These are phyloP conservation scores for Cryptococcus hybrid DNA, from an alignment of 1,284 basidiomycete genomes.

Conservation along the genomic window DNA sequence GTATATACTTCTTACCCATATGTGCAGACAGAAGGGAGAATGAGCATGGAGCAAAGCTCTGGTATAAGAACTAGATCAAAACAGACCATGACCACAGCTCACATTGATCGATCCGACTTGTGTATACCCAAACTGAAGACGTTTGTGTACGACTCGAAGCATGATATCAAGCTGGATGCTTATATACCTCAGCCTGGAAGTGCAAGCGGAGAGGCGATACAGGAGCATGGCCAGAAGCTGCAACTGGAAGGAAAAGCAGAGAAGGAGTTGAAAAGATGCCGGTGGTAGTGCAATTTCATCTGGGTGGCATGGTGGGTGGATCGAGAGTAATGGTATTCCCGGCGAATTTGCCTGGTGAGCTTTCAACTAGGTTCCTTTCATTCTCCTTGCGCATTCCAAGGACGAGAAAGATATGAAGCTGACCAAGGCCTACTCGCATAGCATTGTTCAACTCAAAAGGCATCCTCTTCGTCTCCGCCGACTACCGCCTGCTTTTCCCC, in stretches of 20 bases:
- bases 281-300: conserved; percentile 5
- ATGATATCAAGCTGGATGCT: conserved; percentile 7
- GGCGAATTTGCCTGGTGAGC: conserved; percentile 2
- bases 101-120: no score
- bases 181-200: conserved; percentile 3
- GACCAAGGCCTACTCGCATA: neutral
- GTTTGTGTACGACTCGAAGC: conserved; percentile 5
- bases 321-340: conserved; percentile 3
- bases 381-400: no score
- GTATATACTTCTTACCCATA: no score
- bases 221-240: no score
- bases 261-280: neutral
- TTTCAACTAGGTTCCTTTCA: neutral
- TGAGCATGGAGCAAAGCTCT: no score
- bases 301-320: conserved; percentile 5
- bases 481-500: conserved; percentile 14
- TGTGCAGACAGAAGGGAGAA: no score
- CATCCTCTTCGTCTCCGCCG: conserved; percentile 9
- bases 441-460: neutral
- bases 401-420: no score
- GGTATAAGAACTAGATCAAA: no score
- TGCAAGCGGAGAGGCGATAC: no score
- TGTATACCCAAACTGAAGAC: neutral
- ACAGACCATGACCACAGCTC: no score
- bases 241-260: no score